These are phyloP conservation scores for Turritis glabra DNA, from an alignment of 345 rosid species.

Conservation along the genomic window DNA sequence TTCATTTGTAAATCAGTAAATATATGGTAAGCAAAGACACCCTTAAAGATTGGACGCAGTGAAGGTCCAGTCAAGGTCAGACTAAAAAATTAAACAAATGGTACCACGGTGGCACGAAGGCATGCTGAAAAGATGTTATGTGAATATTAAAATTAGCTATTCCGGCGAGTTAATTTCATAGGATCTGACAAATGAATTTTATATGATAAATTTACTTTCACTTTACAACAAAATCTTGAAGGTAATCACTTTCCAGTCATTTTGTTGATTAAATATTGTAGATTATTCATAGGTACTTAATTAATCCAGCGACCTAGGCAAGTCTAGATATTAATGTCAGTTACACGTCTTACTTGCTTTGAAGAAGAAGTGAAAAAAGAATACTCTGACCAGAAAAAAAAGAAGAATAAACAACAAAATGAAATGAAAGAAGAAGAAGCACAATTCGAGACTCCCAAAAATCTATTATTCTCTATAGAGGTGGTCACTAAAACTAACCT, in stretches of 20 bases:
- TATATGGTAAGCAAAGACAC: background rate
- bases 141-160: slow-evolving; percentile 35
- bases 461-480: no score
- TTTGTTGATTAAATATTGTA: slow-evolving; percentile 26
- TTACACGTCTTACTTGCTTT: background rate
- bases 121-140: slow-evolving; percentile 16
- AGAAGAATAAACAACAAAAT: background rate
- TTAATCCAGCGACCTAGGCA: slow-evolving; percentile 18
- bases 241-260: slow-evolving; percentile 31
- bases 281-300: slow-evolving; percentile 23
- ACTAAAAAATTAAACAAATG: background rate
- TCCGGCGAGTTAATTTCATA: slow-evolving; percentile 35
- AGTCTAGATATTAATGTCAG: slow-evolving; percentile 17
- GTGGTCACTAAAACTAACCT: no score
- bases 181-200: slow-evolving; percentile 37
- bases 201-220: slow-evolving; percentile 26
- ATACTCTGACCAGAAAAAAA: background rate
- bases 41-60: background rate
- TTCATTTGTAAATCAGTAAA: background rate
- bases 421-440: no score
- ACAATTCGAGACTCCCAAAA: no score
- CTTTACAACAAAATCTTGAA: slow-evolving; percentile 25
- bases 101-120: slow-evolving; percentile 12
- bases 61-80: slow-evolving; percentile 24
- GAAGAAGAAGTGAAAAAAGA: no score